Percentiles rank a stretch among this genome's conserved stretches.
Evolutionary conservation across 2,329 filamentous ascomycete genomes (phyloP).

Genomic region (Pyrenophora teres): DNA sequence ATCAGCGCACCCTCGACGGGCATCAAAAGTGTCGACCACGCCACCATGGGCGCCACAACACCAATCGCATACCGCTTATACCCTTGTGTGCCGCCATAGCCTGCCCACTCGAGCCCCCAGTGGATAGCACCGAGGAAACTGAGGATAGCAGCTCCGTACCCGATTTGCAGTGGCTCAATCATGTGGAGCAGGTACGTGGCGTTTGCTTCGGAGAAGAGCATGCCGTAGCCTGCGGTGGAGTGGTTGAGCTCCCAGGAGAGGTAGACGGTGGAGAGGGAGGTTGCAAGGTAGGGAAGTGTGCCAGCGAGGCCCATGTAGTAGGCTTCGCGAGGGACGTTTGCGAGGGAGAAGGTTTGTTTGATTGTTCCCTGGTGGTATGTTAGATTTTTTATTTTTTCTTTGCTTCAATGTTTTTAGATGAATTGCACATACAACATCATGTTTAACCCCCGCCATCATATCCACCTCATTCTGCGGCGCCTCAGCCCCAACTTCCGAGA

Average conservation of each 20-base stretch:
- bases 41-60: constrained; percentile 75
- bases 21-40: constrained; percentile 88
- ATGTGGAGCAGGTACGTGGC: constrained; percentile 73
- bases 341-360: constrained; percentile 55
- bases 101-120: constrained; percentile 87
- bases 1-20: constrained; percentile 85
- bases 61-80: constrained; percentile 84
- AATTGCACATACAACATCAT: constrained; percentile 37
- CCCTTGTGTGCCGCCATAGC: constrained; percentile 68
- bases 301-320: constrained; percentile 57
- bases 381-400: neutral
- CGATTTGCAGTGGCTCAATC: constrained; percentile 85
- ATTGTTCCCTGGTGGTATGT: constrained; percentile 49
- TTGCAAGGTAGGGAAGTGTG: constrained; percentile 71
- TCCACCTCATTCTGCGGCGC: constrained; percentile 47
- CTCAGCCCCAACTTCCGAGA: constrained; percentile 45
- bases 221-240: constrained; percentile 63
- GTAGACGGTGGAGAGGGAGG: constrained; percentile 80
- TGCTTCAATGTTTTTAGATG: neutral
- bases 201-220: constrained; percentile 70
- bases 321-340: constrained; percentile 54
- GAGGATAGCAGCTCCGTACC: constrained; percentile 89
- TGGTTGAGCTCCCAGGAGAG: constrained; percentile 83
- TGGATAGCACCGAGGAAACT: constrained; percentile 94
- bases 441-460: constrained; percentile 53